Percentiles rank a stretch among this genome's conserved stretches.
Conservation (phyloP, 1,284 basidiomycete genomes). For the Somion occarium region DNA sequence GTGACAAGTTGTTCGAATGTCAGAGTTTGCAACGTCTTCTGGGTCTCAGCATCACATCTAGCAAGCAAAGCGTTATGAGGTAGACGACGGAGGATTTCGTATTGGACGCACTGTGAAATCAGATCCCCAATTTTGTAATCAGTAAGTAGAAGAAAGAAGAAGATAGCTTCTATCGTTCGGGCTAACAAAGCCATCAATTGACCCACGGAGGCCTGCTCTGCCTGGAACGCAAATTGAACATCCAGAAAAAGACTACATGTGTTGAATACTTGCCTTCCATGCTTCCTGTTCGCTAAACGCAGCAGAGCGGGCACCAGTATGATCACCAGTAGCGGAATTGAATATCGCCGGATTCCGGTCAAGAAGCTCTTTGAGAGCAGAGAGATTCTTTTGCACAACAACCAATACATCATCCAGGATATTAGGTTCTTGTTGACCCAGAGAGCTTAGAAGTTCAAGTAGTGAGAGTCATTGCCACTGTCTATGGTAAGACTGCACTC, state of each 20-base stretch:
- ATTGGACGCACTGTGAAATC: slow-evolving; percentile 61
- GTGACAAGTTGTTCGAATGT: slow-evolving; percentile 87
- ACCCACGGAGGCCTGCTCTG: slow-evolving; percentile 77
- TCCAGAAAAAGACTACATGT: neutral
- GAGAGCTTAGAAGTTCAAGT: slow-evolving; percentile 28
- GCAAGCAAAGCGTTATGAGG: slow-evolving; percentile 7
- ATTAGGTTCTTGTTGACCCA: slow-evolving; percentile 48
- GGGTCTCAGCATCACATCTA: slow-evolving; percentile 68
- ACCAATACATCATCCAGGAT: slow-evolving; percentile 62
- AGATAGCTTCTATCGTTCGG: slow-evolving; percentile 87
- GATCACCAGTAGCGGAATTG: slow-evolving; percentile 68
- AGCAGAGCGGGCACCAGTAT: slow-evolving; percentile 46
- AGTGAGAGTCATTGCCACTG: slow-evolving; percentile 10
- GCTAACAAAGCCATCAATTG: slow-evolving; percentile 72
- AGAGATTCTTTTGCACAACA: slow-evolving; percentile 75
- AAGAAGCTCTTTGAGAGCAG: slow-evolving; percentile 71
- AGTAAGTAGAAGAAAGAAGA: slow-evolving; percentile 87
- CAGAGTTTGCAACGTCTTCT: slow-evolving; percentile 61
- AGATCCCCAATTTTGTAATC: slow-evolving; percentile 91
- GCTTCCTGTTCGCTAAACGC: slow-evolving; percentile 70
- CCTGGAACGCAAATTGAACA: slow-evolving; percentile 34
- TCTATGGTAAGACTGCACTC: slow-evolving; percentile 14
- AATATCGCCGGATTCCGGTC: slow-evolving; percentile 77
- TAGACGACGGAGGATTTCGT: slow-evolving; percentile 12
- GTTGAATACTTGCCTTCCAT: slow-evolving; percentile 58